phyloP scores from a whole-genome alignment of 257 asterid species.

The Rauvolfia tetraphylla region DNA sequence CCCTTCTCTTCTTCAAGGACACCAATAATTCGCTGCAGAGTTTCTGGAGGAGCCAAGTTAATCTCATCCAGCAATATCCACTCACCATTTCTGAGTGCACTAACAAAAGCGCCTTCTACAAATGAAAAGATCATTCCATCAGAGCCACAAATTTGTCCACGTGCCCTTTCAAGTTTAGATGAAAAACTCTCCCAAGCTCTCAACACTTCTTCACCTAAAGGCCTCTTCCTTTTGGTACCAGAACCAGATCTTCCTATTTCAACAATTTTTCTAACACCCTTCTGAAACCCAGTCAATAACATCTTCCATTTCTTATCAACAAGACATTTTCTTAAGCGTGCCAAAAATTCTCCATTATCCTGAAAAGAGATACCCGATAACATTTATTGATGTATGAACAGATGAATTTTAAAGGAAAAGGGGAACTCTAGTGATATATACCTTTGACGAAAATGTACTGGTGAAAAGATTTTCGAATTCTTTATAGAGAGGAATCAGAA shows the following conservation, averaged over 20 bases:
- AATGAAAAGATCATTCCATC: constrained; percentile 89
- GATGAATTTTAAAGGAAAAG: background rate
- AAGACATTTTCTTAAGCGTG: constrained; percentile 35
- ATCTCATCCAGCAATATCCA: constrained; percentile 98
- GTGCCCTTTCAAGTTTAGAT: constrained; percentile 59
- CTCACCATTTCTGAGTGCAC: constrained; percentile 80
- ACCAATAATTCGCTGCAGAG: constrained; percentile 82
- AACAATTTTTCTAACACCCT: constrained; percentile 39
- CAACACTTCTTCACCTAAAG: constrained; percentile 42
- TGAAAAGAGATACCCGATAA: constrained; percentile 24
- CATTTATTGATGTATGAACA: constrained; percentile 15
- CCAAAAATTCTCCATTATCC: constrained; percentile 53
- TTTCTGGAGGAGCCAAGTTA: constrained; percentile 98
- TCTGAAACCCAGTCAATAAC: constrained; percentile 58
- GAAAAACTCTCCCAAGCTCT: constrained; percentile 63
- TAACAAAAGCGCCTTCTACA: constrained; percentile 92
- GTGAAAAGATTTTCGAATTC: constrained; percentile 68
- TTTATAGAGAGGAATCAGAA: constrained; percentile 66
- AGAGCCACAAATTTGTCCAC: constrained; percentile 58
- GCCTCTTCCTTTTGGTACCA: constrained; percentile 75
- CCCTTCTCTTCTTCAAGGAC: constrained; percentile 90
- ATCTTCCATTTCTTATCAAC: constrained; percentile 66
- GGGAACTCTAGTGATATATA: constrained; percentile 20
- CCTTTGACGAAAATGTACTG: constrained; percentile 64
- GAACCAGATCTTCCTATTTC: constrained; percentile 47